A percentile compares a stretch with the other conserved stretches of the same genome.
Evolutionary conservation across 768 basidiomycete genomes (phyloP).

Genomic region (Flagelloscypha sp.): DNA sequence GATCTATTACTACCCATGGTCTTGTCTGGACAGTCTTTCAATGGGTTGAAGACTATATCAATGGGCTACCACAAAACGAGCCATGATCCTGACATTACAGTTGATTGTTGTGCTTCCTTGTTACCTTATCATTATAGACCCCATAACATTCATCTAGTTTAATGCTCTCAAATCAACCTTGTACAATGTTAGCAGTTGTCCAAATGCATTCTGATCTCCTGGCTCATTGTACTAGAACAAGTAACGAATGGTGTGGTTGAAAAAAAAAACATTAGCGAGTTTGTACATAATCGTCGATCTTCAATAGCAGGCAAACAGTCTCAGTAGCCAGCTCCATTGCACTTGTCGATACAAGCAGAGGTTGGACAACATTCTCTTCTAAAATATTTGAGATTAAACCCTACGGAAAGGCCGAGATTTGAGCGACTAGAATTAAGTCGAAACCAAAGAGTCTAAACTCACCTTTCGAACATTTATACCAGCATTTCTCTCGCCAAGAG

Average conservation of each 20-base stretch:
- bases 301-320: constrained; percentile 91
- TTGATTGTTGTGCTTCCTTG: too few species aligned
- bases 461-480: constrained; percentile 99
- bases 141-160: constrained; percentile 6
- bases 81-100: too few species aligned
- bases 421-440: background rate
- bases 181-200: constrained; percentile 1
- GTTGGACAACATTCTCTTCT: constrained; percentile 97
- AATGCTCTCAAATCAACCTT: constrained; percentile 2
- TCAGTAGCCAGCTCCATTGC: constrained; percentile 94
- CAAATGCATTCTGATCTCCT: too few species aligned
- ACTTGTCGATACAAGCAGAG: constrained; percentile 88
- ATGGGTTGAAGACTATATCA: constrained; percentile 66
- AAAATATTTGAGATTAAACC: constrained; percentile 95
- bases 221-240: too few species aligned
- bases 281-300: constrained; percentile 93
- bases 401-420: constrained; percentile 34
- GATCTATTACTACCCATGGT: constrained; percentile 91
- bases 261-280: constrained; percentile 55
- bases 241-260: too few species aligned
- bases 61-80: constrained; percentile 40
- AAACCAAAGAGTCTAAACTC: constrained; percentile 14
- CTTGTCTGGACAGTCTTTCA: constrained; percentile 93
- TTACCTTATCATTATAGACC: too few species aligned
- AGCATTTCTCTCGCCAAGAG: constrained; percentile 86